phyloP scores from a whole-genome alignment of 2,329 filamentous ascomycete species.

The Colletotrichum sidae region DNA sequence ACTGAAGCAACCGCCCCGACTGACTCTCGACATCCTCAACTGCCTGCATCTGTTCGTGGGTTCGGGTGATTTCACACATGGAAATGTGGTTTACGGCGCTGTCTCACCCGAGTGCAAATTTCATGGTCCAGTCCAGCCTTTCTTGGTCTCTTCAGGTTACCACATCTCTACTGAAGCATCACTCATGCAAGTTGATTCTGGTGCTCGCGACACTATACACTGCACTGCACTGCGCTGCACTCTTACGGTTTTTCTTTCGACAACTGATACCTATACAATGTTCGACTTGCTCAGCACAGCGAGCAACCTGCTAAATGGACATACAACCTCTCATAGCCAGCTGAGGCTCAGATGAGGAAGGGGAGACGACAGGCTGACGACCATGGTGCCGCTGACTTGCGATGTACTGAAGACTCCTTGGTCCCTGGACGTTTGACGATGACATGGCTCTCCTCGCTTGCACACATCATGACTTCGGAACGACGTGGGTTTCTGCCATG shows the following conservation, averaged over 20 bases:
- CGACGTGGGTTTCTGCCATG: conserved; percentile 16
- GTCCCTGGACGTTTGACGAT: conserved; percentile 34
- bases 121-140: too few species aligned
- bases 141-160: conserved; percentile 1
- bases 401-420: conserved; percentile 23
- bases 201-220: background rate
- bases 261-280: conserved; percentile 29
- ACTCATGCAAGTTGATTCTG: conserved; percentile 34
- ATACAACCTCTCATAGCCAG: conserved; percentile 6
- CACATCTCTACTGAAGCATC: conserved; percentile 35
- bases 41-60: too few species aligned
- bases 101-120: too few species aligned
- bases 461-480: conserved; percentile 36
- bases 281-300: conserved; percentile 33
- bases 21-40: too few species aligned
- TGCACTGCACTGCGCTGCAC: conserved; percentile 10
- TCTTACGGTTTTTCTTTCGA: conserved; percentile 21
- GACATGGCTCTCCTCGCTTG: conserved; percentile 36
- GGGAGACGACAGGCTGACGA: conserved; percentile 21
- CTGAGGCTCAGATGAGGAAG: conserved; percentile 6
- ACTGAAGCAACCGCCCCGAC: too few species aligned
- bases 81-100: too few species aligned
- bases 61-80: too few species aligned
- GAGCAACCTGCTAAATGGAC: conserved; percentile 28
- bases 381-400: conserved; percentile 32